Percentiles rank a stretch among this genome's conserved stretches.
These are phyloP conservation scores for Thinopyrum elongatum DNA, from an alignment of 176 grass and related monocot genomes.

Conservation along the genomic window DNA sequence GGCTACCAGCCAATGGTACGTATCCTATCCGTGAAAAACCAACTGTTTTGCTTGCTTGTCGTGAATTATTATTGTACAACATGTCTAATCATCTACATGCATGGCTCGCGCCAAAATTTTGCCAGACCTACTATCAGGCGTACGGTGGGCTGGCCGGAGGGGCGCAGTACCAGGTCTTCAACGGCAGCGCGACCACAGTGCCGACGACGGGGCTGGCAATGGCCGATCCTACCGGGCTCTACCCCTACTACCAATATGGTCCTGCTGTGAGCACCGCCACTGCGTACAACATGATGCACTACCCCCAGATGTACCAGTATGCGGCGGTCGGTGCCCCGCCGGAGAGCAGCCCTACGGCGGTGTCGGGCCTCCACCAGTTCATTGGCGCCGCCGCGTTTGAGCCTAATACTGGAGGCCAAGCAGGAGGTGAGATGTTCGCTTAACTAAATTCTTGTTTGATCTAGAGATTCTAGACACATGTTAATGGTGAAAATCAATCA, in stretches of 20 bases:
- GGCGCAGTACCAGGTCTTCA: constrained; percentile 27
- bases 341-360: neutral
- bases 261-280: neutral
- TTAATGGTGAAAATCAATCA: neutral
- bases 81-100: too few species aligned
- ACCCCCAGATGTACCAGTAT: constrained; percentile 47
- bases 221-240: neutral
- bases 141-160: constrained; percentile 7
- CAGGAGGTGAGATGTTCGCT: neutral
- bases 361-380: constrained; percentile 29
- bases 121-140: constrained; percentile 32
- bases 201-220: constrained; percentile 13
- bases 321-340: neutral
- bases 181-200: neutral
- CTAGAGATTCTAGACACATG: neutral
- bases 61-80: neutral
- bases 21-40: too few species aligned
- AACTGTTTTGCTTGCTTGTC: neutral
- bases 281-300: constrained; percentile 27
- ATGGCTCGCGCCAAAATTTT: neutral
- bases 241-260: constrained; percentile 35
- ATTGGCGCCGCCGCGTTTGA: neutral
- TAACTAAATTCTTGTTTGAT: neutral
- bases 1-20: constrained; percentile 33
- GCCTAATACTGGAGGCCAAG: constrained; percentile 16